phyloP scores from a whole-genome alignment of 1,284 basidiomycete genomes.

The Ganoderma meredithae region DNA sequence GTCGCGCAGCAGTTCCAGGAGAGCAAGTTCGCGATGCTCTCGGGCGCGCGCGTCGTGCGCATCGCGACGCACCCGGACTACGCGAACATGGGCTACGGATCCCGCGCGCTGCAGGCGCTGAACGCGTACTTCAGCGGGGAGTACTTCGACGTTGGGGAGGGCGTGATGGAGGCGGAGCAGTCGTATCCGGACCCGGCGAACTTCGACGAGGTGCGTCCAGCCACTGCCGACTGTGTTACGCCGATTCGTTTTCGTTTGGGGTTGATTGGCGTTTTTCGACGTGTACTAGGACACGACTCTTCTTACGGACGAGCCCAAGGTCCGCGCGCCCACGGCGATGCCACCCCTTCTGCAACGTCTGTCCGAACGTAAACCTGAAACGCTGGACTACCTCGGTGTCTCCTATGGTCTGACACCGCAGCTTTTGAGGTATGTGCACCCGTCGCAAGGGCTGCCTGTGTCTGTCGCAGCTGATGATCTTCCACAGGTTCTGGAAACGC shows the following conservation, averaged over 20 bases:
- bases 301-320: constrained; percentile 76
- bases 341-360: constrained; percentile 94
- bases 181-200: constrained; percentile 68
- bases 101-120: constrained; percentile 88
- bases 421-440: constrained; percentile 68
- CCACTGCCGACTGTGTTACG: neutral
- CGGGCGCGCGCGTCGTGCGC: constrained; percentile 91
- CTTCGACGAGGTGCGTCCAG: constrained; percentile 63
- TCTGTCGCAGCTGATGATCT: neutral
- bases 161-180: constrained; percentile 55
- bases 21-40: constrained; percentile 90
- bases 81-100: constrained; percentile 95
- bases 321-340: constrained; percentile 84
- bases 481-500: constrained; percentile 91
- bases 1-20: constrained; percentile 98
- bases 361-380: constrained; percentile 90
- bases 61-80: constrained; percentile 99
- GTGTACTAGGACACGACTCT: constrained; percentile 55
- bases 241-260: neutral
- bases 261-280: neutral
- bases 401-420: constrained; percentile 94
- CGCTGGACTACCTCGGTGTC: constrained; percentile 94
- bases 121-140: constrained; percentile 95
- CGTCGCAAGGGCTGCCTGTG: neutral
- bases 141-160: constrained; percentile 89